A percentile compares a stretch with the other conserved stretches of the same genome.
phyloP scores from a whole-genome alignment of 1,139 yeast genomes.

The Saccharomycopsis phalli region DNA sequence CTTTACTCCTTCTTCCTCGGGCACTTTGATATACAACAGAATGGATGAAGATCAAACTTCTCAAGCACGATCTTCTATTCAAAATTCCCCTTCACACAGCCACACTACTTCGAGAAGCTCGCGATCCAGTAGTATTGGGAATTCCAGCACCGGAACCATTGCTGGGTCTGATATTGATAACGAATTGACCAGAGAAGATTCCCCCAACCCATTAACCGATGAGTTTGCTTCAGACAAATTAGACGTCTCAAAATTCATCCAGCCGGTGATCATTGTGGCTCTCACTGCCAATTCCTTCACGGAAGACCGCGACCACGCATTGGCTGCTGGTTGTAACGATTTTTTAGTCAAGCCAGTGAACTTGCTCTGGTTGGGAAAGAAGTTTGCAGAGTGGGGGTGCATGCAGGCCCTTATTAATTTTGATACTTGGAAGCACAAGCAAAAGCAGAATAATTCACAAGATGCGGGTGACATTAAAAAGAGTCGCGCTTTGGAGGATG shows the following conservation, averaged over 20 bases:
- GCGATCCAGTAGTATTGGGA: background rate
- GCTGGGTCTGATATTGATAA: constrained; percentile 21
- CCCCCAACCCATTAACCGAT: constrained; percentile 18
- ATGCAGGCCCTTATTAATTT: constrained; percentile 97
- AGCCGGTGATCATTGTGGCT: constrained; percentile 95
- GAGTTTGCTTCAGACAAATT: constrained; percentile 32
- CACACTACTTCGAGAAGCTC: no score
- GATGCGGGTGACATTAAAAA: no score
- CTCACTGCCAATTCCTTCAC: constrained; percentile 84
- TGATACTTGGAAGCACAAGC: constrained; percentile 91
- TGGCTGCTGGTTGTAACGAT: constrained; percentile 96
- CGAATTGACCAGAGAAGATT: constrained; percentile 12
- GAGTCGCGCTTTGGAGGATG: no score
- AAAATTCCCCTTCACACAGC: background rate
- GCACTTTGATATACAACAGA: background rate
- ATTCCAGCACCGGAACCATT: background rate
- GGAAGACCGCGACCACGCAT: constrained; percentile 83
- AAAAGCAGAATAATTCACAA: no score
- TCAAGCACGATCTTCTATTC: background rate
- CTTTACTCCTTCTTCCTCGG: background rate
- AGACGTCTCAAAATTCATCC: constrained; percentile 55
- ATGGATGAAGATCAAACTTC: no score
- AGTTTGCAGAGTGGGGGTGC: constrained; percentile 93
- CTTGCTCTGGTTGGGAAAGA: constrained; percentile 86
- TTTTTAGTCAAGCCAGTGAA: constrained; percentile 95